Evolutionary conservation across 176 grass and related monocot species (phyloP), one percentile per base, ranked within the genome.

Genomic region (Aegilops tauschii): DNA sequence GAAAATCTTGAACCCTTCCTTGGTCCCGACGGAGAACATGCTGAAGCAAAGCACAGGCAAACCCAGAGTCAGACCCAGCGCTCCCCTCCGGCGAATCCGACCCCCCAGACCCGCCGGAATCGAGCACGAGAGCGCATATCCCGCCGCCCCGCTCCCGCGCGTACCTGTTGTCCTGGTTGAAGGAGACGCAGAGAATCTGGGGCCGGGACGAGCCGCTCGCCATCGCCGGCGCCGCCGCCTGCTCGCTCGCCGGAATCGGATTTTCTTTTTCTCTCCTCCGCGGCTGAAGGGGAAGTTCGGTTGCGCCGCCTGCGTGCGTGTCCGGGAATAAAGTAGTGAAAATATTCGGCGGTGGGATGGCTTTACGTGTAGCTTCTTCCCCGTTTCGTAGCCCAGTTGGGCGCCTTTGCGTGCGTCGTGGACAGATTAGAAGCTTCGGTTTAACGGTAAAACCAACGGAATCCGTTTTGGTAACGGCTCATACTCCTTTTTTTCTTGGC

Each of bases 101-200:
- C 39, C 42, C 70, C n/a, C 27, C 12, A 5, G 63, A 79, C 42
- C 65, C 32, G 52, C 14, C 56, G 12, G 4, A 62, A 65, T 35
- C 34, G 8, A 78, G 1, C 45, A 12, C 12, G 20, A 25, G 23
- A 52, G 30, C 18, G 0, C 1, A 12, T 37, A 23, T 29, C 5
- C 28, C 21, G 11, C 52, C 27, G 28, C 44, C 31, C 30, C 80
- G 3, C 21, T 39, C 5, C 50, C 11, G 35, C 23, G 85, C 32
- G 45, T 56, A 98, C 96, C 93, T 96, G 93, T 92, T 93, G 31
- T 96, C 93, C 84, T 98, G 96, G 70, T 98, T 98, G 88, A 98
- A 98, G 52, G 96, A 96, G 67, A 88, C 93, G 78, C 92, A 96
- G 68, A 96, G 87, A 73, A 98, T 83, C 52, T 88, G 92, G 7